These are phyloP conservation scores for Fusarium foetens DNA, from an alignment of 2,329 filamentous ascomycete genomes.

Conservation along the genomic window DNA sequence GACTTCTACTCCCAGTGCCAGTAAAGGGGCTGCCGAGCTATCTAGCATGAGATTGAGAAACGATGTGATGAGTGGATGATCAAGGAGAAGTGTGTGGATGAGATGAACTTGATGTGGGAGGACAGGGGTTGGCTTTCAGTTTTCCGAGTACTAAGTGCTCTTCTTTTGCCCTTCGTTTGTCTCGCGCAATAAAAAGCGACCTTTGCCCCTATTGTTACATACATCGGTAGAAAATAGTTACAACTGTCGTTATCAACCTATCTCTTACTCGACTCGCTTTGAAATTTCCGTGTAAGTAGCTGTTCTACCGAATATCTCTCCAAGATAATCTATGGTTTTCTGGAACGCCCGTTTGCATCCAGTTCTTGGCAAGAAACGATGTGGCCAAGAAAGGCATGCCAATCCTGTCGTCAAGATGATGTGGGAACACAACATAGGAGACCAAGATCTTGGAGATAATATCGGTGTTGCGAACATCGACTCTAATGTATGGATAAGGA, in stretches of 20 bases:
- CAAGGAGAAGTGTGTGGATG: background rate
- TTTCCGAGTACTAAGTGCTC: conserved; percentile 10
- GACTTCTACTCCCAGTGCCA: conserved; percentile 56
- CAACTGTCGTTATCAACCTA: conserved; percentile 32
- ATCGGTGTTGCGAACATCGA: background rate
- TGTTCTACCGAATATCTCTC: background rate
- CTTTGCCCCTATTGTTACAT: conserved; percentile 24
- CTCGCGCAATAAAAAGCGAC: conserved; percentile 22
- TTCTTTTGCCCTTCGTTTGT: conserved; percentile 25
- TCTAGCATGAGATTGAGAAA: background rate
- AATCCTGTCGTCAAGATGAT: background rate
- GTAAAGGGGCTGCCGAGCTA: conserved; percentile 35
- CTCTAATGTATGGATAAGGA: background rate
- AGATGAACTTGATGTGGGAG: background rate
- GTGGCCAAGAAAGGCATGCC: background rate
- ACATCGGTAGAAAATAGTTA: conserved; percentile 23
- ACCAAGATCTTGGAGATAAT: background rate
- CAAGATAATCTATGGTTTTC: background rate
- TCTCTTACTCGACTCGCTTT: background rate
- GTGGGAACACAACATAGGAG: background rate
- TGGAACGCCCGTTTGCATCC: background rate
- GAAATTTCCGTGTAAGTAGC: background rate
- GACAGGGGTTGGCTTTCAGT: conserved; percentile 10
- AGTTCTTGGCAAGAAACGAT: background rate
- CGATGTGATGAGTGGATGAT: background rate